Evolutionary conservation across 768 basidiomycete species (phyloP), one percentile per base, ranked within the genome.

Genomic region (Steccherinum ochraceum): DNA sequence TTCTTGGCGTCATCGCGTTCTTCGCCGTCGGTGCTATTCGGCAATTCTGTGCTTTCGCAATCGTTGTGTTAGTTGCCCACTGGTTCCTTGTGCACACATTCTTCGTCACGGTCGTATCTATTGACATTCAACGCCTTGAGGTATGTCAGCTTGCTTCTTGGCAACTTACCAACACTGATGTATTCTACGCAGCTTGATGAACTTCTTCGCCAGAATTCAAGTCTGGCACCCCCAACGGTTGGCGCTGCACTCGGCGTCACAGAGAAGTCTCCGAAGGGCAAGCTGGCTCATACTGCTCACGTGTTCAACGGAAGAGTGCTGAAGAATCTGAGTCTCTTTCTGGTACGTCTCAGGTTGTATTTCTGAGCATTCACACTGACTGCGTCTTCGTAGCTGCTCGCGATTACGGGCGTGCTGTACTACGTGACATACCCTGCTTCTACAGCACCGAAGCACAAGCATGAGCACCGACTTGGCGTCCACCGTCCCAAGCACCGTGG

Each of bases 71-170:
- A 19, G 87, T 97, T 24, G 93, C 93, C 13, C 94, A 98, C 65
- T 98, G 93, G 93, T 95, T 94, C 71, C 77, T 98, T 53, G 86
- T 95, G 13, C 91, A 96, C 62, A 96, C 93, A 0, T 95, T 97
- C 70, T 97, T 95, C 69, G 75, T 94, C 56, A 89, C 94, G 5
- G 93, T 96, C 23, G 71, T 99, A 20, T 93, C 92, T 0, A 96
- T 99, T 58, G 95, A 99, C 71, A 83, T 97, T 43, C 93, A 96
- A 58, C 82, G 95, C 43, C 69, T 99, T 21, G 95, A 95, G 71
- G 85, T 82, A 59, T 45, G 76, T 69, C 23, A 51, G 24, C 20
- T 52, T 1, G 3, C 30, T 10, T 43, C 4, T 23, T 52, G 48
- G 43, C 24, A 45, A 26, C 10, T 16, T 20, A 40, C 18, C 24